Base-by-base conservation (phyloP, 176 grass and related monocot genomes). In the Oryza glumipatula region DNA sequence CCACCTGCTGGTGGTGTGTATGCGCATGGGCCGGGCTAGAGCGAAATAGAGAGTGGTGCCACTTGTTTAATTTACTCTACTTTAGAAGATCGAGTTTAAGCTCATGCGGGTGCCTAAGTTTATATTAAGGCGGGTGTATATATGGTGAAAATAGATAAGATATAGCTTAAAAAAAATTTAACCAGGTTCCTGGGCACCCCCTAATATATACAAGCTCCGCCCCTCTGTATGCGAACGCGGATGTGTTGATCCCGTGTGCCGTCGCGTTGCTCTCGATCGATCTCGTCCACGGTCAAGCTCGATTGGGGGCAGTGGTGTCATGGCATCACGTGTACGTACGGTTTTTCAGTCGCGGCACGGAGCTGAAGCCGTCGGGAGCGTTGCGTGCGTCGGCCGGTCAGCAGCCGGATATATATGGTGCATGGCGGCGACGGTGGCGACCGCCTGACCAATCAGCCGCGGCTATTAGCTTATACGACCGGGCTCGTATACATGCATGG, bases 141-240 rank as follows among this genome's bases (percentile, higher is more conserved):
- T 1, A 30, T 30, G 0, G 1, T 30, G 28, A 30, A 30, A 30
- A 30, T 30, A 30, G 2, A 30, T 30, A 30, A 30, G 28, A 30
- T 2, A 28, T 28, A 28, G 28, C 24, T 24, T 24, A 2, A 28
- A 30, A 30, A 30, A 30, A 2, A 1, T 30, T 30, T 30, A 0
- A 30, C 28, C 0, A 1, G 28, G 0, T 30, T 30, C 1, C 1
- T 30, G 0, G 1, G 28, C 28, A 2, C 28, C 28, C 2, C 28
- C 0, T 30, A 30, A 30, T 30, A 30, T 30, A 30, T 30, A 30
- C 1, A 0, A 30, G 28, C 28, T 1, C 28, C 28, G 28, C 28
- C 28, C 28, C 28, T 30, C 0, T 86, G 84, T 12, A 80, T 43
- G 69, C 84, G 22, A 10, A 43, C 5, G 43, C 43, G 26, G 70